Conservation (phyloP, 768 basidiomycete genomes). For the Mycena vulgaris region DNA sequence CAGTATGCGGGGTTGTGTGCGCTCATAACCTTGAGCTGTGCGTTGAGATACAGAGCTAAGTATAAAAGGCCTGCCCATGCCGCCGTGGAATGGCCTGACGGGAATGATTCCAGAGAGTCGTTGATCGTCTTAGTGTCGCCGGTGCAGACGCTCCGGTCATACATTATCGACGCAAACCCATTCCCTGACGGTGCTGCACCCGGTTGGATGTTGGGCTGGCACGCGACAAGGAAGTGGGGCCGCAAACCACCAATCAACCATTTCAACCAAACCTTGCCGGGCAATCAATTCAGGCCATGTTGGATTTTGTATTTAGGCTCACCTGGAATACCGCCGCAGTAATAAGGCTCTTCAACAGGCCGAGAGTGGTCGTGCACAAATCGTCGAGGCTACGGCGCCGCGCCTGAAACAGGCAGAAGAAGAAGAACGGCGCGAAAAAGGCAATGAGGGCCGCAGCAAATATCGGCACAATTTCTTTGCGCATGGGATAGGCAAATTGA, state of each 20-base stretch:
- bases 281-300: neutral
- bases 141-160: slow-evolving; percentile 67
- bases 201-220: slow-evolving; percentile 59
- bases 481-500: slow-evolving; percentile 64
- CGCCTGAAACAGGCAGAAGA: slow-evolving; percentile 69
- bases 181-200: slow-evolving; percentile 52
- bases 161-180: slow-evolving; percentile 67
- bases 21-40: slow-evolving; percentile 71
- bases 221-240: slow-evolving; percentile 69
- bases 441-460: slow-evolving; percentile 67
- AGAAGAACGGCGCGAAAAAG: slow-evolving; percentile 69
- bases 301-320: neutral
- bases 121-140: slow-evolving; percentile 70
- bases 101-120: slow-evolving; percentile 70
- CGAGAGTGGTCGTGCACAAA: slow-evolving; percentile 66
- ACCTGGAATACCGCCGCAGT: slow-evolving; percentile 60
- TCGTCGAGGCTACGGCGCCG: slow-evolving; percentile 62
- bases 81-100: slow-evolving; percentile 72
- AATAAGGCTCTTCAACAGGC: slow-evolving; percentile 66
- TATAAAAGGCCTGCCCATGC: slow-evolving; percentile 70
- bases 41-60: slow-evolving; percentile 64
- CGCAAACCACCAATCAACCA: slow-evolving; percentile 67
- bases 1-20: slow-evolving; percentile 76
- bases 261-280: slow-evolving; percentile 64
- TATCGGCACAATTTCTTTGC: slow-evolving; percentile 69